phyloP scores from a whole-genome alignment of 345 rosid species.

The Camelina sativa region DNA sequence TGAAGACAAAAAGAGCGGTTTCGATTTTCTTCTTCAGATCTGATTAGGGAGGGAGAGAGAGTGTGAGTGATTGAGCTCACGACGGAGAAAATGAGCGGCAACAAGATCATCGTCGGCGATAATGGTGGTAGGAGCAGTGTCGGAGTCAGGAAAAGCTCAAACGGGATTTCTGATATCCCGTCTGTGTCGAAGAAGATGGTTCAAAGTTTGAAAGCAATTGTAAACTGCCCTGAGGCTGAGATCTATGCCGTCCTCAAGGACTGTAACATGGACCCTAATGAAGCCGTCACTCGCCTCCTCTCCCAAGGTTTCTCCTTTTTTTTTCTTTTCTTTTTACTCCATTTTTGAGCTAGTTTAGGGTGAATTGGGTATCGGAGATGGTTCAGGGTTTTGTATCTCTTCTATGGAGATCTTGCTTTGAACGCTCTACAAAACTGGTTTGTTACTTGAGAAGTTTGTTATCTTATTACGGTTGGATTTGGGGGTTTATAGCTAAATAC shows the following conservation, averaged over 20 bases:
- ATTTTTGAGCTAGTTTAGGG: background rate
- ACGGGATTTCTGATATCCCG: conserved; percentile 71
- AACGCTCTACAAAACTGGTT: background rate
- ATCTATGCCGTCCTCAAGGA: conserved; percentile 92
- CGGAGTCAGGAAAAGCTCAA: conserved; percentile 54
- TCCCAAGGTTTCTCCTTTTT: conserved; percentile 60
- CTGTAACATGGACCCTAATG: conserved; percentile 98
- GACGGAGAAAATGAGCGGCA: conserved; percentile 53
- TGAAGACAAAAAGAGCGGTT: background rate
- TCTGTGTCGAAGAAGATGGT: conserved; percentile 81
- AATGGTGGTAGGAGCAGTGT: conserved; percentile 31
- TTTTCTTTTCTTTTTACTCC: too few relatives aligned
- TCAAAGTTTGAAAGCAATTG: conserved; percentile 87
- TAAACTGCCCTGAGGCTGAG: conserved; percentile 84
- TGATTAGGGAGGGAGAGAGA: background rate
- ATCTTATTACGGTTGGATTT: too few relatives aligned
- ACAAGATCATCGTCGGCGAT: conserved; percentile 56
- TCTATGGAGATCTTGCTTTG: background rate
- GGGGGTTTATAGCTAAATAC: background rate
- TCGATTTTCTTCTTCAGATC: conserved; percentile 39
- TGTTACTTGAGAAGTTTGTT: too few relatives aligned
- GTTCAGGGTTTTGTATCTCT: background rate
- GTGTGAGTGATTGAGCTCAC: background rate
- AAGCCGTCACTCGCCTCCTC: conserved; percentile 91
- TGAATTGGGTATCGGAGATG: conserved; percentile 3